Conservation (phyloP, 1,284 basidiomycete species). For the Ustilago lituana region DNA sequence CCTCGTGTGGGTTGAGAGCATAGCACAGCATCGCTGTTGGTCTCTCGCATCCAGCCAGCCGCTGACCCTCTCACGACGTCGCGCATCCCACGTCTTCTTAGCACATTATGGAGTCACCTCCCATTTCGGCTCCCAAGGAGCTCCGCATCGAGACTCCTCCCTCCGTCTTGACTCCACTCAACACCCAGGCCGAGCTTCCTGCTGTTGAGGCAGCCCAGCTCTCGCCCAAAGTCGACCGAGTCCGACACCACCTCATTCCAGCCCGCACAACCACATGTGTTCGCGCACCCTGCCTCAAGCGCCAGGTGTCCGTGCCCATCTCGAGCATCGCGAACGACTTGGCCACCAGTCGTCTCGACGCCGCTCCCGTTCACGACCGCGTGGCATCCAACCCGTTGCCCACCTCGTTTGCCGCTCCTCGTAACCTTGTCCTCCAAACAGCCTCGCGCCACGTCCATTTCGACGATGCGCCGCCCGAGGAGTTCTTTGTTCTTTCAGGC, state of each 20-base stretch:
- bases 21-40: no score
- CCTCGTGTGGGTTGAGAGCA: no score
- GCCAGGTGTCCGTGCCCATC: conserved; percentile 33
- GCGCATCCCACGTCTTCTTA: neutral
- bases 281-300: conserved; percentile 49
- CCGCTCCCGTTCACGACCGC: conserved; percentile 21
- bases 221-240: conserved; percentile 35
- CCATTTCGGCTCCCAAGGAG: conserved; percentile 13
- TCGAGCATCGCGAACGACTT: conserved; percentile 17
- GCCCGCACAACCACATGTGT: conserved; percentile 43
- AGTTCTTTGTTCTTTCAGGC: conserved; percentile 47
- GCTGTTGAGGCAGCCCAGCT: conserved; percentile 33
- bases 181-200: conserved; percentile 29
- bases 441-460: conserved; percentile 51
- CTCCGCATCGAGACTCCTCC: conserved; percentile 31
- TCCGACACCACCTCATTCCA: conserved; percentile 50
- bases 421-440: conserved; percentile 17
- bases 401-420: conserved; percentile 30
- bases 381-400: conserved; percentile 30
- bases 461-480: conserved; percentile 48
- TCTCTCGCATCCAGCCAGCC: neutral
- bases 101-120: conserved; percentile 8
- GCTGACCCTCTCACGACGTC: neutral
- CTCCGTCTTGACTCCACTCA: neutral
- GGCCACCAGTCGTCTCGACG: conserved; percentile 16